These are phyloP conservation scores for Monascus purpureus DNA, from an alignment of 495 filamentous ascomycete species.

Conservation along the genomic window DNA sequence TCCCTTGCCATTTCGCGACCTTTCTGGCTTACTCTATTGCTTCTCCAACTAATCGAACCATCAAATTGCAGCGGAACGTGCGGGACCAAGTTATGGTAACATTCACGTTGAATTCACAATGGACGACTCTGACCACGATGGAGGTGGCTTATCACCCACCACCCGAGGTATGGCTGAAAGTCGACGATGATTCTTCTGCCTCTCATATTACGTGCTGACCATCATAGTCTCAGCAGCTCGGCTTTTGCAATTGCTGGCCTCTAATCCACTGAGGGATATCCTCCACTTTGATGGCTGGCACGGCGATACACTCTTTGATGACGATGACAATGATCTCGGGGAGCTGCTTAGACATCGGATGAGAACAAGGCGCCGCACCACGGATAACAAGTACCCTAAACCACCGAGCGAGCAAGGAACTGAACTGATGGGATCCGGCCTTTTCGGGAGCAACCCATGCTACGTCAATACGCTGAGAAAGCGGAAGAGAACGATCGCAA, in stretches of 20 bases:
- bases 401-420: conserved; percentile 65
- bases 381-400: conserved; percentile 46
- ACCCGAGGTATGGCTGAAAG: conserved; percentile 9
- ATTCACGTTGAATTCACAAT: conserved; percentile 36
- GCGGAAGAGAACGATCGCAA: conserved; percentile 47
- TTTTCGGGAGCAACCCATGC: conserved; percentile 52
- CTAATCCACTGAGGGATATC: conserved; percentile 23
- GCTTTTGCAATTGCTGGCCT: conserved; percentile 24
- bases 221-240: conserved; percentile 15
- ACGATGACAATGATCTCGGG: conserved; percentile 15
- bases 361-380: conserved; percentile 9
- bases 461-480: conserved; percentile 34
- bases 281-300: conserved; percentile 21
- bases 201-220: conserved; percentile 2
- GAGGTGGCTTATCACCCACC: too few species aligned
- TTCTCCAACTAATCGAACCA: conserved; percentile 2
- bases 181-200: conserved; percentile 1
- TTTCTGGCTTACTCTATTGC: too few species aligned
- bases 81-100: conserved; percentile 20
- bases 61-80: conserved; percentile 9
- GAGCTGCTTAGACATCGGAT: conserved; percentile 11
- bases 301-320: conserved; percentile 4
- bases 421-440: conserved; percentile 65
- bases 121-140: conserved; percentile 30
- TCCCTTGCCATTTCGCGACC: conserved; percentile 11